Evolutionary conservation across 768 basidiomycete species (phyloP), one percentile per base, ranked within the genome.

Genomic region (Gymnopilus dilepis): DNA sequence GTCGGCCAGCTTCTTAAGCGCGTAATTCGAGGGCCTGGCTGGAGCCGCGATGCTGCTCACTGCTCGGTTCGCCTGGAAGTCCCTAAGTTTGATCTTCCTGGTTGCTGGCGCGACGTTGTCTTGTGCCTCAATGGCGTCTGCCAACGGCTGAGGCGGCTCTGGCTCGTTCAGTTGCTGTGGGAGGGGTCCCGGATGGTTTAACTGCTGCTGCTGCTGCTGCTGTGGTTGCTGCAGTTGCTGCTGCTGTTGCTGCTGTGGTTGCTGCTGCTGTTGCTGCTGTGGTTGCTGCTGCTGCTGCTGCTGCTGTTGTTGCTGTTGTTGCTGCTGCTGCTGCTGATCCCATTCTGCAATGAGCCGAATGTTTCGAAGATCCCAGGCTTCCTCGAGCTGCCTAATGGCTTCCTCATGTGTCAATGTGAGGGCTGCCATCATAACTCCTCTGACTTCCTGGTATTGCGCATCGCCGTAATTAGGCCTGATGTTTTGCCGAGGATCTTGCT

Each of bases 21-120:
- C 59, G 40, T 61, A 58, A 4, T 15, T 17, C 4, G 61, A 50
- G 3, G 61, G 61, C 13, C 38, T 40, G 38, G 9, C 17, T 6
- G 38, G 38, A 15, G 38, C 38, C 6, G 38, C 9, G 38, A 15
- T 40, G 38, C 38, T 15, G 17, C 38, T 40, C 9, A 40, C 38
- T 11, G 38, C 38, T 12, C 38, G 38, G 38, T 40, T 40, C 6
- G 38, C 17, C 13, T 6, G 6, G 38, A 40, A 40, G 17, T 6
- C 38, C 17, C 38, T 40, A 4, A 40, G 38, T 15, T n/a, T 40
- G 6, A 17, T 9, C 17, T 40, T 40, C 17, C 17, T 40, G 6
- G 38, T 4, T 4, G 13, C 17, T 11, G 38, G 6, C 33, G 33
- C 12, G 6, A 12, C 33, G 12, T 34, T 12, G 6, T 34, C 6